Percentiles rank a stretch among this genome's conserved stretches.
Conservation (phyloP, 768 basidiomycete genomes). For the Auricularia auricula-judae region DNA sequence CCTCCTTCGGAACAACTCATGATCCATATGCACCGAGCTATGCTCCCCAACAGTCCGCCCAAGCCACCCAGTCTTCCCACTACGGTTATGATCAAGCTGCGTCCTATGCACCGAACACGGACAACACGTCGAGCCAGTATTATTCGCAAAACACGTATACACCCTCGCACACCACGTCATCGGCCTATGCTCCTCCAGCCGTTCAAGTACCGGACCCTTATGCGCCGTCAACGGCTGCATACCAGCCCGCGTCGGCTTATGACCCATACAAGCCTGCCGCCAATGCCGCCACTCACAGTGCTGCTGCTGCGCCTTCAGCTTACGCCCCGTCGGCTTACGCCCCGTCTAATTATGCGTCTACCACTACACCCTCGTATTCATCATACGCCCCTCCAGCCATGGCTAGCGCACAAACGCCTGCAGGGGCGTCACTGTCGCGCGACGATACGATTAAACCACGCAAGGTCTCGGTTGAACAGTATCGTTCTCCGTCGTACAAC, state of each 20-base stretch:
- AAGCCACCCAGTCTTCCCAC: neutral
- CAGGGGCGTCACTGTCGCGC: neutral
- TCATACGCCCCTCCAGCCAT: neutral
- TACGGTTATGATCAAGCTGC: neutral
- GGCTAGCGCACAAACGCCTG: conserved; percentile 1
- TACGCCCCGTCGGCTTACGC: conserved; percentile 12
- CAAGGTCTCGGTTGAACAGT: conserved; percentile 7
- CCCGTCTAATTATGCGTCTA: conserved; percentile 11
- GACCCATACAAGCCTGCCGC: conserved; percentile 11
- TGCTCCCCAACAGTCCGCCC: neutral
- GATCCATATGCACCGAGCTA: neutral
- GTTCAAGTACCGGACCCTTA: conserved; percentile 1
- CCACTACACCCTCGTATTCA: conserved; percentile 3
- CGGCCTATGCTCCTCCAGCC: conserved; percentile 1
- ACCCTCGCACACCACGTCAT: conserved; percentile 1
- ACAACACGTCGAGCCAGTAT: neutral
- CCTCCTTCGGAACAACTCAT: neutral
- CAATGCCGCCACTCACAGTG: too few species aligned
- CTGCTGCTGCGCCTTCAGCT: too few species aligned
- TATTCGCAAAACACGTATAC: neutral
- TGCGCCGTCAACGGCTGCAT: conserved; percentile 6
- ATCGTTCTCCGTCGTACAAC: conserved; percentile 17
- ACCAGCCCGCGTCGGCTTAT: conserved; percentile 10
- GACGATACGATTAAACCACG: conserved; percentile 2
- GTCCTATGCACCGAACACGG: neutral